Conservation (phyloP, 352 stramenopile species). For the Globisporangium irregulare region DNA sequence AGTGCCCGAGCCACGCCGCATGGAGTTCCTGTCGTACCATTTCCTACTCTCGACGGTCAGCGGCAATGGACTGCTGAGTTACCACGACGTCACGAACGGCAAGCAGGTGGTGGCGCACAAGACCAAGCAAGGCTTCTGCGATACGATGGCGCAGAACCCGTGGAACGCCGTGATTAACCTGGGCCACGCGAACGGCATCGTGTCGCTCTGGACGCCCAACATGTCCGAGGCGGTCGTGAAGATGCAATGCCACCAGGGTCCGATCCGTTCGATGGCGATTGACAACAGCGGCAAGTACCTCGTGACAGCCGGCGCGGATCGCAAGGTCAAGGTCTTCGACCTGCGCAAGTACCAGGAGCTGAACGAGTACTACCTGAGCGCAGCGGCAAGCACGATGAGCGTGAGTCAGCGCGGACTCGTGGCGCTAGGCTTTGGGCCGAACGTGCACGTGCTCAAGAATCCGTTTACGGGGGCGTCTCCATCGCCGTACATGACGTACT, state of each 20-base stretch:
- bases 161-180: slow-evolving; percentile 96
- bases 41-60: slow-evolving; percentile 97
- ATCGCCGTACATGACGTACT: slow-evolving; percentile 90
- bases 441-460: slow-evolving; percentile 92
- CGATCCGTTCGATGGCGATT: slow-evolving; percentile 90
- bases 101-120: slow-evolving; percentile 90
- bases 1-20: slow-evolving; percentile 87
- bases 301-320: slow-evolving; percentile 93
- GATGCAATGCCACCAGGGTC: slow-evolving; percentile 96
- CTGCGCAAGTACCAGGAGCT: slow-evolving; percentile 95
- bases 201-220: slow-evolving; percentile 98
- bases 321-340: slow-evolving; percentile 97
- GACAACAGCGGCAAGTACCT: slow-evolving; percentile 95
- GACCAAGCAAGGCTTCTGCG: slow-evolving; percentile 91
- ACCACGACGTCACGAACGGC: slow-evolving; percentile 96
- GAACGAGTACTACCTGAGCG: slow-evolving; percentile 91
- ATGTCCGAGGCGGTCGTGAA: slow-evolving; percentile 94
- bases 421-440: slow-evolving; percentile 90
- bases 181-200: slow-evolving; percentile 96
- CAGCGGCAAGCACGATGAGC: slow-evolving; percentile 88
- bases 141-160: slow-evolving; percentile 94
- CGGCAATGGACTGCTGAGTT: slow-evolving; percentile 88
- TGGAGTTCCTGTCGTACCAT: slow-evolving; percentile 99
- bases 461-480: slow-evolving; percentile 75
- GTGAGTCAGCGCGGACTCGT: slow-evolving; percentile 96